A percentile compares a stretch with the other conserved stretches of the same genome.
These are phyloP conservation scores for Dipteronia sinensis DNA, from an alignment of 345 rosid genomes.

Conservation along the genomic window DNA sequence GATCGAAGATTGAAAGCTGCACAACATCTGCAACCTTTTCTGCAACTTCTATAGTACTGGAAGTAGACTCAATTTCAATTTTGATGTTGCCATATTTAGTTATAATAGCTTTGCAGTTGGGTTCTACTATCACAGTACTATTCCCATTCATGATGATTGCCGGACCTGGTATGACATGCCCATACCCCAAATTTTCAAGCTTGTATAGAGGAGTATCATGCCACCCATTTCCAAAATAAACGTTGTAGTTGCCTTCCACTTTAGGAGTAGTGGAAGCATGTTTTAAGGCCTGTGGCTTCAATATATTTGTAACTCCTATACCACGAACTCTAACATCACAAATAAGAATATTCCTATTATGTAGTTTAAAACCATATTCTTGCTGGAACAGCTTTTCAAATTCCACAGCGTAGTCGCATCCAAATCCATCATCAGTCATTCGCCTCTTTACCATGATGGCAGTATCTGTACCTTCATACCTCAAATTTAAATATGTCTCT, in stretches of 20 bases:
- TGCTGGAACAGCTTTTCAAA: constrained; percentile 79
- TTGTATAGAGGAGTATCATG: constrained; percentile 69
- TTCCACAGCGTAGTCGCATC: constrained; percentile 65
- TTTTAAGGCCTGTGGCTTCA: constrained; percentile 68
- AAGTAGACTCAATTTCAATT: constrained; percentile 59
- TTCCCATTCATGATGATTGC: constrained; percentile 97
- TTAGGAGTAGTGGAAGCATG: constrained; percentile 52
- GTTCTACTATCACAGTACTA: constrained; percentile 93
- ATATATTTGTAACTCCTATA: constrained; percentile 79
- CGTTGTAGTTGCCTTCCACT: constrained; percentile 61
- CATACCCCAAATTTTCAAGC: constrained; percentile 78
- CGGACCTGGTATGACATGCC: constrained; percentile 73
- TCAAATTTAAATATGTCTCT: constrained; percentile 78
- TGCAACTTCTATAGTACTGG: constrained; percentile 42
- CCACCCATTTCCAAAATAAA: constrained; percentile 81
- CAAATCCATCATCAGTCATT: constrained; percentile 44
- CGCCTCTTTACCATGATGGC: constrained; percentile 86
- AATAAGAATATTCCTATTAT: constrained; percentile 66
- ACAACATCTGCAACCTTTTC: constrained; percentile 94
- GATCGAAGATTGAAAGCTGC: constrained; percentile 90
- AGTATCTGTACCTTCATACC: constrained; percentile 98
- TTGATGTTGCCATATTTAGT: constrained; percentile 91
- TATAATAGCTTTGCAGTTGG: constrained; percentile 72
- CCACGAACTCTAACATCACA: constrained; percentile 96
- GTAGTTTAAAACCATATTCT: constrained; percentile 94